phyloP scores from a whole-genome alignment of 768 basidiomycete genomes.

The Chlorophyllum brunneum region DNA sequence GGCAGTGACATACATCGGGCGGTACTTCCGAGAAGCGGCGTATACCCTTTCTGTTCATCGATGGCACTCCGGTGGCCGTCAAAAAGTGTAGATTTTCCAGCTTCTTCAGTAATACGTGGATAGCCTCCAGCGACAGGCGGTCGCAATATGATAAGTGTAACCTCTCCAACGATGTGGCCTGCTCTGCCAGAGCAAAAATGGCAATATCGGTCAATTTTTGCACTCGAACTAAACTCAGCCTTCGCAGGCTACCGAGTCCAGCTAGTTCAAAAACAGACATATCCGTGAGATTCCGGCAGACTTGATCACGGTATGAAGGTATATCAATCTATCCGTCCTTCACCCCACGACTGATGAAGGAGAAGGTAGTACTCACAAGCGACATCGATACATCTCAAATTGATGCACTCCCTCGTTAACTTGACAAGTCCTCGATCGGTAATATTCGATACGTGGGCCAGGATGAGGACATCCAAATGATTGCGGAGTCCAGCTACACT shows the following conservation, averaged over 20 bases:
- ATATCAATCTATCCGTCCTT: slow-evolving; percentile 2
- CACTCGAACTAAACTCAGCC: slow-evolving; percentile 78
- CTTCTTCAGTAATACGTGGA: slow-evolving; percentile 64
- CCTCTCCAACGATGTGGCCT: slow-evolving; percentile 65
- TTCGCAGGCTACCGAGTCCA: slow-evolving; percentile 60
- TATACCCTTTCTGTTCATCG: slow-evolving; percentile 66
- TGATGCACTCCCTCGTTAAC: slow-evolving; percentile 65
- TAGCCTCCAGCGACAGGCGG: slow-evolving; percentile 68
- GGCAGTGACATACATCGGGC: slow-evolving; percentile 47
- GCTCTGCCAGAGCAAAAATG: slow-evolving; percentile 72
- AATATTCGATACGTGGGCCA: slow-evolving; percentile 76
- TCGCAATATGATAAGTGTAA: slow-evolving; percentile 88
- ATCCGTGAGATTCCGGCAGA: slow-evolving; percentile 82
- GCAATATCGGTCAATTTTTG: slow-evolving; percentile 83
- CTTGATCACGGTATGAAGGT: slow-evolving; percentile 32
- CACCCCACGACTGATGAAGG: not conserved
- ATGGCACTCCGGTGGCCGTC: slow-evolving; percentile 74
- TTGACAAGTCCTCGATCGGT: slow-evolving; percentile 73
- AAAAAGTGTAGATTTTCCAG: slow-evolving; percentile 66
- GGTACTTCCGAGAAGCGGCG: slow-evolving; percentile 73
- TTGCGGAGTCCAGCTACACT: slow-evolving; percentile 69
- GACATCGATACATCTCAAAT: slow-evolving; percentile 79
- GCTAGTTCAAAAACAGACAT: slow-evolving; percentile 81
- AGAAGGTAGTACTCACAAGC: slow-evolving; percentile 58
- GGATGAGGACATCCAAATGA: slow-evolving; percentile 72